Conservation (phyloP, 2,329 filamentous ascomycete genomes). For the Xylaria arbuscula region DNA sequence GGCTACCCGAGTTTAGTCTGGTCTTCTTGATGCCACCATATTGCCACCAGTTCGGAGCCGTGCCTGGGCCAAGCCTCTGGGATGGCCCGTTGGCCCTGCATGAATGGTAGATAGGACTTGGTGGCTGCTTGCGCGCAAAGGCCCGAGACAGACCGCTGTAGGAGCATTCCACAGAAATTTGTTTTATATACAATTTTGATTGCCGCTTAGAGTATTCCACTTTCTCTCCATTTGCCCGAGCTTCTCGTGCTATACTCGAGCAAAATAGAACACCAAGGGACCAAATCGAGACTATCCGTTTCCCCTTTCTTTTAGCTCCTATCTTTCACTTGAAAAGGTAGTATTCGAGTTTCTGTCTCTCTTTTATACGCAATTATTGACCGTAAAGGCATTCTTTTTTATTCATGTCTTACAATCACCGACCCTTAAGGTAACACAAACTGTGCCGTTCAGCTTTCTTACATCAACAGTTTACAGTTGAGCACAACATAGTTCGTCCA, state of each 20-base stretch:
- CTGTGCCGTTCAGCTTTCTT: neutral
- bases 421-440: slow-evolving; percentile 1
- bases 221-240: slow-evolving; percentile 7
- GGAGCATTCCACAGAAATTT: slow-evolving; percentile 3
- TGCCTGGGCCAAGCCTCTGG: slow-evolving; percentile 29
- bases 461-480: neutral
- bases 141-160: slow-evolving; percentile 18
- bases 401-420: slow-evolving; percentile 7
- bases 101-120: slow-evolving; percentile 9
- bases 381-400: neutral
- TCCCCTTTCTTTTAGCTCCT: neutral
- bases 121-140: slow-evolving; percentile 12
- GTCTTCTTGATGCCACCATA: slow-evolving; percentile 25
- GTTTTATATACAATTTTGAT: neutral
- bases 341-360: neutral
- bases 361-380: slow-evolving; percentile 3
- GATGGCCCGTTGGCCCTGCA: slow-evolving; percentile 19
- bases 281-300: neutral
- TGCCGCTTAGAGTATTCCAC: neutral
- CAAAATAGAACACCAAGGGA: neutral
- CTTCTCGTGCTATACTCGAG: neutral
- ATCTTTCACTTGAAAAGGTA: neutral
- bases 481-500: neutral
- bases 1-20: slow-evolving; percentile 29
- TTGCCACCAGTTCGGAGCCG: slow-evolving; percentile 28